A percentile compares a stretch with the other conserved stretches of the same genome.
phyloP scores from a whole-genome alignment of 306 rosid species.

The Lathyrus sativus region DNA sequence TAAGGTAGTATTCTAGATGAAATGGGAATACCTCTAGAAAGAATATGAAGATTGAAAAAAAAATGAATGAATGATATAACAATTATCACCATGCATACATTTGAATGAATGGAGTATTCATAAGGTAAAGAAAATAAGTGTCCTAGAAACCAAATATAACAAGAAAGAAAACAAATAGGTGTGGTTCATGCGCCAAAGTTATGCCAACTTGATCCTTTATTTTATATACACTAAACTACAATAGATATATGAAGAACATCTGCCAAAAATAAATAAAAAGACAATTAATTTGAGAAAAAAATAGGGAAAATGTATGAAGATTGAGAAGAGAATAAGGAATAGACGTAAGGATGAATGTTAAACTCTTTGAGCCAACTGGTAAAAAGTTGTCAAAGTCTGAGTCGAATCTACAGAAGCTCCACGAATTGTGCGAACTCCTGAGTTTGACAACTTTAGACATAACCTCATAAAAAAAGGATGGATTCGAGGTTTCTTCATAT shows the following conservation, averaged over 20 bases:
- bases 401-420: background rate
- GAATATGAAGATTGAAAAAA: background rate
- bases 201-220: slow-evolving; percentile 51
- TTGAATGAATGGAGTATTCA: slow-evolving; percentile 12
- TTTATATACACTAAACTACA: slow-evolving; percentile 65
- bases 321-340: slow-evolving; percentile 25
- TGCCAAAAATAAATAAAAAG: slow-evolving; percentile 50
- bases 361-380: background rate
- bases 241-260: slow-evolving; percentile 54
- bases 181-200: slow-evolving; percentile 5
- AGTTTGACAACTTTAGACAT: background rate
- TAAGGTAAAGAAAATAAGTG: background rate
- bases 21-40: background rate
- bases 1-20: too few relatives aligned
- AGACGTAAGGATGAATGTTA: slow-evolving; percentile 18
- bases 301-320: background rate
- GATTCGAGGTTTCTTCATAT: slow-evolving; percentile 39
- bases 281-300: slow-evolving; percentile 27
- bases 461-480: slow-evolving; percentile 17
- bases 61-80: slow-evolving; percentile 9
- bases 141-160: slow-evolving; percentile 6
- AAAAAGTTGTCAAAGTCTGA: background rate
- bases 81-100: slow-evolving; percentile 27
- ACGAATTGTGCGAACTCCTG: background rate
- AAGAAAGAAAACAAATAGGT: slow-evolving; percentile 3